Percentiles rank a stretch among this genome's conserved stretches.
Conservation (phyloP, 139 green algal genomes). For the Diplosphaera chodatii region DNA sequence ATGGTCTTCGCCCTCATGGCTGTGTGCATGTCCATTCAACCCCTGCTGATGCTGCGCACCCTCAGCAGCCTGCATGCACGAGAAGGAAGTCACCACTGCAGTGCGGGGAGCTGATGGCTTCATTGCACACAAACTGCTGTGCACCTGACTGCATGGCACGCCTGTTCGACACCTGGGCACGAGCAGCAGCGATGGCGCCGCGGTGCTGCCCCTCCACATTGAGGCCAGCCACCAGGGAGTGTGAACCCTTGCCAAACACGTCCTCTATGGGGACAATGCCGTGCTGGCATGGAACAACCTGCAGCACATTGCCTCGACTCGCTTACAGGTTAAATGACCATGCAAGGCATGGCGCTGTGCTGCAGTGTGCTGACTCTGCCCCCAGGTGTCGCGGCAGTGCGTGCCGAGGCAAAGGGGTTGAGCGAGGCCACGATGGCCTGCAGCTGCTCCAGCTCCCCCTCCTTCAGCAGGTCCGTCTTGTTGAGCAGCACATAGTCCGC, state of each 20-base stretch:
- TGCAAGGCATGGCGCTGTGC: too few relatives aligned
- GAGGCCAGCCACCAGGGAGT: conserved; percentile 61
- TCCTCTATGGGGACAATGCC: conserved; percentile 57
- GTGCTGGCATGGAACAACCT: conserved; percentile 57
- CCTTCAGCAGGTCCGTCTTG: conserved; percentile 69
- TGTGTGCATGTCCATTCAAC: too few relatives aligned
- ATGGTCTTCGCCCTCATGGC: neutral
- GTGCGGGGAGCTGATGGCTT: too few relatives aligned
- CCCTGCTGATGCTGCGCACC: too few relatives aligned
- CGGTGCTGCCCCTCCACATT: conserved; percentile 86
- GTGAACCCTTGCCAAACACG: conserved; percentile 54
- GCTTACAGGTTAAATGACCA: too few relatives aligned
- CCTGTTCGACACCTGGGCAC: conserved; percentile 9
- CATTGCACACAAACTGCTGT: too few relatives aligned
- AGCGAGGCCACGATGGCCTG: conserved; percentile 61
- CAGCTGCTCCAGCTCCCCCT: conserved; percentile 50
- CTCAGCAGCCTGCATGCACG: too few relatives aligned
- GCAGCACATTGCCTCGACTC: too few relatives aligned
- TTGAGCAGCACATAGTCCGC: conserved; percentile 89
- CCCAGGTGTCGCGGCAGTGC: too few relatives aligned
- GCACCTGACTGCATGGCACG: too few relatives aligned
- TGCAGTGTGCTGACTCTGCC: too few relatives aligned
- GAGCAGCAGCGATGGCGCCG: conserved; percentile 66
- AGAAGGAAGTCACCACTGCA: too few relatives aligned
- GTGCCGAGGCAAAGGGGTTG: conserved; percentile 73